Conservation (phyloP, 2,329 filamentous ascomycete species). For the Aspergillus sergii region DNA sequence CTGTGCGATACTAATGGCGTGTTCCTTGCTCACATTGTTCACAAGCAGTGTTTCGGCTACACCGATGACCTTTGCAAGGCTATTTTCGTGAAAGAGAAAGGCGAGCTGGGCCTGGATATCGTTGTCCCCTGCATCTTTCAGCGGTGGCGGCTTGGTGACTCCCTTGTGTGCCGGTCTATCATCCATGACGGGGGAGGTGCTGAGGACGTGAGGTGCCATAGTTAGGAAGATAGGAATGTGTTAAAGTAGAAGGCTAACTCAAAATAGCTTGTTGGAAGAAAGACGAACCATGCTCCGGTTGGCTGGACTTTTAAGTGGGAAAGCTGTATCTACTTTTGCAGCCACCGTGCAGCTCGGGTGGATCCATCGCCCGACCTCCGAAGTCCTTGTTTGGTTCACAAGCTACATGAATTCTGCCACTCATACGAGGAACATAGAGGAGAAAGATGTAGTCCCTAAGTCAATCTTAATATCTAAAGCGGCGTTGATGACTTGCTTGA, state of each 20-base stretch:
- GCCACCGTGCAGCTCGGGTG: neutral
- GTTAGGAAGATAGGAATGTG: neutral
- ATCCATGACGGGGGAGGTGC: neutral
- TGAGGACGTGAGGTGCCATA: neutral
- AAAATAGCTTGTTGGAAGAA: fast-evolving
- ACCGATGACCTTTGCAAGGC: neutral
- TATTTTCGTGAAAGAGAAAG: neutral
- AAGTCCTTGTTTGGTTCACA: neutral
- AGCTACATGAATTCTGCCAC: neutral
- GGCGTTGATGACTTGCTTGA: neutral
- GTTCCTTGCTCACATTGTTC: neutral
- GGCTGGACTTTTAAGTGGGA: neutral
- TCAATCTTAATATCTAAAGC: fast-evolving
- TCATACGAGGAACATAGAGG: neutral
- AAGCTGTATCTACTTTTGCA: neutral
- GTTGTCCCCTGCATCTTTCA: neutral
- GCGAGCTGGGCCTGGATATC: neutral
- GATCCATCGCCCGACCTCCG: neutral
- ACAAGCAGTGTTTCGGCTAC: neutral
- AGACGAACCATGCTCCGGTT: neutral
- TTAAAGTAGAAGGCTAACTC: neutral
- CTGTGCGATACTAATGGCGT: too few relatives aligned
- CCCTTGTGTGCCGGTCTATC: neutral
- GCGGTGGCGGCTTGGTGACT: neutral
- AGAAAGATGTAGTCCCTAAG: neutral